These are phyloP conservation scores for Clarireedia monteithiana DNA, from an alignment of 2,329 filamentous ascomycete species.

Conservation along the genomic window DNA sequence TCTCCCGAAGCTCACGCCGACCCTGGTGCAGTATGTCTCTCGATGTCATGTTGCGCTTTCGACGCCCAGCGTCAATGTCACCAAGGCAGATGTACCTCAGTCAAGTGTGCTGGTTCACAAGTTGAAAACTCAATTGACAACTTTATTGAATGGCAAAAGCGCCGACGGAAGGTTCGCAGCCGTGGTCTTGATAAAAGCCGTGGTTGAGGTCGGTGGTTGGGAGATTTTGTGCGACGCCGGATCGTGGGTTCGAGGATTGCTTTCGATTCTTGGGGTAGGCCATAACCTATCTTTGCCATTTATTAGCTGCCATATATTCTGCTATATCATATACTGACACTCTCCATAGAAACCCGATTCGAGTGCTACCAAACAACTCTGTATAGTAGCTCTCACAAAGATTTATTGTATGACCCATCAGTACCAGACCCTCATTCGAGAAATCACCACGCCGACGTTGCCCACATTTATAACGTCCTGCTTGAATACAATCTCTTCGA, in stretches of 20 bases:
- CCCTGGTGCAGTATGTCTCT: conserved; percentile 54
- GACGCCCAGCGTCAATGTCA: conserved; percentile 48
- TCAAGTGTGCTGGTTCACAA: conserved; percentile 68
- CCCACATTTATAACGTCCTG: conserved; percentile 34
- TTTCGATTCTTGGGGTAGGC: conserved; percentile 63
- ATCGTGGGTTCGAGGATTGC: conserved; percentile 69
- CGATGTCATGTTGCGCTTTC: conserved; percentile 56
- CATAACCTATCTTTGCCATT: background rate
- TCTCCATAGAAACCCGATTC: conserved; percentile 64
- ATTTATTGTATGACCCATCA: conserved; percentile 79
- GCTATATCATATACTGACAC: background rate
- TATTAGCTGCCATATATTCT: conserved; percentile 8
- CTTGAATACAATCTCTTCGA: conserved; percentile 53
- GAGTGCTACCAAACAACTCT: conserved; percentile 64
- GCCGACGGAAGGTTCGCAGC: conserved; percentile 70
- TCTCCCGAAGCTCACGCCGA: conserved; percentile 65
- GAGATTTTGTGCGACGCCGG: conserved; percentile 67
- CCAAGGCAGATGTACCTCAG: conserved; percentile 56
- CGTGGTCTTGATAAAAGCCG: conserved; percentile 69
- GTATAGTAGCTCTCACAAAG: conserved; percentile 68
- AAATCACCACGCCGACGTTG: conserved; percentile 44
- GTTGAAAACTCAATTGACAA: conserved; percentile 69
- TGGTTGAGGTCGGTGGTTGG: conserved; percentile 77
- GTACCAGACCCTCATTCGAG: conserved; percentile 74
- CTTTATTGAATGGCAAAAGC: conserved; percentile 69